A percentile compares a stretch with the other conserved stretches of the same genome.
Evolutionary conservation across 345 rosid species (phyloP).

Genomic region (Cardiospermum halicacabum): DNA sequence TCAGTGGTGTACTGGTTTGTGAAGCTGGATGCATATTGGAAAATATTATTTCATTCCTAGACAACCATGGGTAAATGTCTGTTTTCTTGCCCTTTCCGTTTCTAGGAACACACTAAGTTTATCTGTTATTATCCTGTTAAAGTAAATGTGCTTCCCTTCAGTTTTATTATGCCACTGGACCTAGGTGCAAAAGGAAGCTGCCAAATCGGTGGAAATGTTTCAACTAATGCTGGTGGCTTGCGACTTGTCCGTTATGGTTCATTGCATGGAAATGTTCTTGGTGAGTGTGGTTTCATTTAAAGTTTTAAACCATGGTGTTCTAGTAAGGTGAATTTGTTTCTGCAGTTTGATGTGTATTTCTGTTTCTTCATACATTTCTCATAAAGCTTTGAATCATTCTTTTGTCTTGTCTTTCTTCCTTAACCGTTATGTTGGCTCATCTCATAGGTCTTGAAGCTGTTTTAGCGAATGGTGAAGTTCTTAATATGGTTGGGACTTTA

Average conservation of each 20-base stretch:
- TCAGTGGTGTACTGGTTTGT: constrained; percentile 84
- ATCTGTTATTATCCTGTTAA: constrained; percentile 18
- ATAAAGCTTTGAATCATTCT: not conserved
- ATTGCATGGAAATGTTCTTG: constrained; percentile 84
- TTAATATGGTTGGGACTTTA: constrained; percentile 90
- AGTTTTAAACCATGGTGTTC: constrained; percentile 10
- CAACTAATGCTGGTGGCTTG: constrained; percentile 99
- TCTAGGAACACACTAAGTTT: not conserved
- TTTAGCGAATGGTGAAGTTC: constrained; percentile 81
- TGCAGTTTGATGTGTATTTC: constrained; percentile 2
- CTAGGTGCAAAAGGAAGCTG: constrained; percentile 99
- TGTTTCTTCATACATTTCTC: not conserved
- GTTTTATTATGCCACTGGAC: constrained; percentile 99
- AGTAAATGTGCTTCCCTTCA: constrained; percentile 52
- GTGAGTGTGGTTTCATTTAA: constrained; percentile 37
- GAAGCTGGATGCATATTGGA: constrained; percentile 99
- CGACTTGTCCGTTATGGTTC: constrained; percentile 96
- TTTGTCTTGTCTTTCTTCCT: not conserved
- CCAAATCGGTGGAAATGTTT: constrained; percentile 97
- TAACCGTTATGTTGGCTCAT: constrained; percentile 12
- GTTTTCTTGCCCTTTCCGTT: constrained; percentile 4
- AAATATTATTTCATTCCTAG: constrained; percentile 73
- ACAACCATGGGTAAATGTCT: constrained; percentile 63
- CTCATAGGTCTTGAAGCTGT: constrained; percentile 82
- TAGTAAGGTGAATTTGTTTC: not conserved